These are phyloP conservation scores for Colletotrichum zoysiae DNA, from an alignment of 2,329 filamentous ascomycete species.

Conservation along the genomic window DNA sequence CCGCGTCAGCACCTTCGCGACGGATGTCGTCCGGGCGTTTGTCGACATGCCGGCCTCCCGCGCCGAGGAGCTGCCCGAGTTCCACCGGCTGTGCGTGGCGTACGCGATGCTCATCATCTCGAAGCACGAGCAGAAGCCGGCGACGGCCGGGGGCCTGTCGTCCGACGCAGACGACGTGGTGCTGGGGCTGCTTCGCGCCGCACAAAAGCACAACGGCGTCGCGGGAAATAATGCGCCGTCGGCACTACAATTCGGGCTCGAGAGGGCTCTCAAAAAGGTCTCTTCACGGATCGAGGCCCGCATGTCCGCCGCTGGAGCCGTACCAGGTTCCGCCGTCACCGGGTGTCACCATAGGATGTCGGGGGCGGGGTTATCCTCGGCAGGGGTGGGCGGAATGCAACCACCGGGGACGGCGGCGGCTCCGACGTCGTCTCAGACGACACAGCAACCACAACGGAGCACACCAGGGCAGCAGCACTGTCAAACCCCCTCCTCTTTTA, in stretches of 20 bases:
- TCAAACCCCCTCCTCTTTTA: constrained; percentile 24
- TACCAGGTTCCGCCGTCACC: background rate
- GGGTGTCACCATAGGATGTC: background rate
- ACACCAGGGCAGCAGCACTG: constrained; percentile 13
- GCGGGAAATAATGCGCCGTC: constrained; percentile 34
- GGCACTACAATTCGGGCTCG: constrained; percentile 37
- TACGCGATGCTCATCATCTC: constrained; percentile 40
- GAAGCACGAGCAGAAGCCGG: constrained; percentile 30
- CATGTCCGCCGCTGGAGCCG: background rate
- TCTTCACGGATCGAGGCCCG: constrained; percentile 21
- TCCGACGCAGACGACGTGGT: constrained; percentile 24
- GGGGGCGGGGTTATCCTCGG: background rate
- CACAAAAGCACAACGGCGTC: constrained; percentile 34
- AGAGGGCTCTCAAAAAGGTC: constrained; percentile 38
- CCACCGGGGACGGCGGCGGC: constrained; percentile 2
- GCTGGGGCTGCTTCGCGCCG: constrained; percentile 27
- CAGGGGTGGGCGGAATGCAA: background rate
- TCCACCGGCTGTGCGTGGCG: constrained; percentile 37
- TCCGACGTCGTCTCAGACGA: constrained; percentile 17
- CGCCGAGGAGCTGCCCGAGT: constrained; percentile 39
- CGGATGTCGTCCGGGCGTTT: constrained; percentile 34
- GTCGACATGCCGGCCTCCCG: constrained; percentile 36
- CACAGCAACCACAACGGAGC: constrained; percentile 12
- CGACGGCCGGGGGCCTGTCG: background rate
- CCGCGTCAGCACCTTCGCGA: constrained; percentile 33